Evolutionary conservation across 192 early-diverging fungal species (phyloP).

Genomic region (Entomortierella parvispora): DNA sequence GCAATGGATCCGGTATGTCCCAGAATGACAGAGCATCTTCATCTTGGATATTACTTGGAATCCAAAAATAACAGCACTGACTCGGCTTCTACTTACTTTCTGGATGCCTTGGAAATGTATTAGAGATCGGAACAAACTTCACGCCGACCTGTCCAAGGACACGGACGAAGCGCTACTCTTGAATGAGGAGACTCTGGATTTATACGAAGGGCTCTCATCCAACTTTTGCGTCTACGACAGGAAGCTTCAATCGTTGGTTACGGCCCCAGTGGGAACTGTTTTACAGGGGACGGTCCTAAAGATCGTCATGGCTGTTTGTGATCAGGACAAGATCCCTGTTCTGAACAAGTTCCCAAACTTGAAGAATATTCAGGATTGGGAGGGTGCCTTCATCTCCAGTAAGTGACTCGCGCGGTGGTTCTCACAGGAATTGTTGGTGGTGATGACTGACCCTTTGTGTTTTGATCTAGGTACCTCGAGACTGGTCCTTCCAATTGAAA

Average conservation of each 20-base stretch:
- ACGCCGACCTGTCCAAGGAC: slow-evolving; percentile 49
- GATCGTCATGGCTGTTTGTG: slow-evolving; percentile 66
- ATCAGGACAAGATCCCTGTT: slow-evolving; percentile 61
- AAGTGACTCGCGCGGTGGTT: slow-evolving; percentile 29
- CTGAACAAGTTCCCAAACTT: slow-evolving; percentile 64
- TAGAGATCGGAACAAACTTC: slow-evolving; percentile 63
- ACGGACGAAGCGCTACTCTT: slow-evolving; percentile 70
- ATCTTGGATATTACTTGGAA: no score
- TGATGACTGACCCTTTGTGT: neutral
- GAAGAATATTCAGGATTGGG: slow-evolving; percentile 61
- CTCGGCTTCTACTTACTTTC: neutral
- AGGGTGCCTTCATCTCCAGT: slow-evolving; percentile 77
- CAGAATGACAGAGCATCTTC: no score
- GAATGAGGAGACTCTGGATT: slow-evolving; percentile 59
- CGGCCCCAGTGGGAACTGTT: slow-evolving; percentile 68
- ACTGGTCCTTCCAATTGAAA: slow-evolving; percentile 63
- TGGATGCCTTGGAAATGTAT: neutral
- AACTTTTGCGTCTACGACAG: slow-evolving; percentile 70
- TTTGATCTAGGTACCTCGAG: slow-evolving; percentile 58
- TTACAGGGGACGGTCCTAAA: slow-evolving; percentile 74
- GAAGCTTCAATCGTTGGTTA: slow-evolving; percentile 39
- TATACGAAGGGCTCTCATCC: slow-evolving; percentile 78
- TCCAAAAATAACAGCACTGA: no score
- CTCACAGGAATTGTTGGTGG: neutral
- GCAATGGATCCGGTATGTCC: slow-evolving; percentile 73